Percentiles rank a stretch among this genome's conserved stretches.
Evolutionary conservation across 164 flowering plant genomes (phyloP).

Genomic region (Berberis thunbergii): DNA sequence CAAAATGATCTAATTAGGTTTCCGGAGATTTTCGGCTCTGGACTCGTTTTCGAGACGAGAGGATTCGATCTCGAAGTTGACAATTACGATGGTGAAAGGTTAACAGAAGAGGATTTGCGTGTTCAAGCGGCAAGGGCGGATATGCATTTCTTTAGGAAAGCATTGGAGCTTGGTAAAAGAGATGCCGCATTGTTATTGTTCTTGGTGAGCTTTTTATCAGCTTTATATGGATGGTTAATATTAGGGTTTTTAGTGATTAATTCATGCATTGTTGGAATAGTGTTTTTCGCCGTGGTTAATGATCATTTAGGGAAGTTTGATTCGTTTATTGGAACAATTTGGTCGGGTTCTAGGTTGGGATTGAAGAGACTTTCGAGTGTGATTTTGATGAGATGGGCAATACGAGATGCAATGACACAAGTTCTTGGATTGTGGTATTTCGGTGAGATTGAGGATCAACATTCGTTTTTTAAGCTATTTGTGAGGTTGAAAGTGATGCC

Average conservation of each 20-base stretch:
- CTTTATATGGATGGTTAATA: conserved; percentile 80
- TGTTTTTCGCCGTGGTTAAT: conserved; percentile 58
- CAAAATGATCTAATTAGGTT: not conserved
- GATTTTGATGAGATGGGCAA: conserved; percentile 84
- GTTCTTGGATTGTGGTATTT: conserved; percentile 80
- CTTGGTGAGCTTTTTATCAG: conserved; percentile 62
- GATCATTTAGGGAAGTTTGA: conserved; percentile 39
- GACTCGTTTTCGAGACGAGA: conserved; percentile 6
- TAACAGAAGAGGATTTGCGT: too few species aligned
- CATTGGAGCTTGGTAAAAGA: conserved; percentile 49
- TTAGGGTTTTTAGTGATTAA: conserved; percentile 73
- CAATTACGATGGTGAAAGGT: too few species aligned
- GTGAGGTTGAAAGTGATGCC: conserved; percentile 92
- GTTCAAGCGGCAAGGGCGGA: not conserved
- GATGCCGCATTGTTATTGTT: conserved; percentile 66
- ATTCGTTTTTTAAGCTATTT: conserved; percentile 71
- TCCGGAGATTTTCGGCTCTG: conserved; percentile 5
- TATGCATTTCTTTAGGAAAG: conserved; percentile 12
- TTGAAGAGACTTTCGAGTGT: conserved; percentile 66
- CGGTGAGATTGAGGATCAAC: conserved; percentile 85
- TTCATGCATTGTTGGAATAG: conserved; percentile 64
- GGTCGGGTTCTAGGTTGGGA: conserved; percentile 69
- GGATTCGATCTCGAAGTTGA: conserved; percentile 5
- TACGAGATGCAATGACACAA: conserved; percentile 87
- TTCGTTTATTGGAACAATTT: conserved; percentile 33